Conservation (phyloP, 78 protist species). For the Abeoforma whisleri region DNA sequence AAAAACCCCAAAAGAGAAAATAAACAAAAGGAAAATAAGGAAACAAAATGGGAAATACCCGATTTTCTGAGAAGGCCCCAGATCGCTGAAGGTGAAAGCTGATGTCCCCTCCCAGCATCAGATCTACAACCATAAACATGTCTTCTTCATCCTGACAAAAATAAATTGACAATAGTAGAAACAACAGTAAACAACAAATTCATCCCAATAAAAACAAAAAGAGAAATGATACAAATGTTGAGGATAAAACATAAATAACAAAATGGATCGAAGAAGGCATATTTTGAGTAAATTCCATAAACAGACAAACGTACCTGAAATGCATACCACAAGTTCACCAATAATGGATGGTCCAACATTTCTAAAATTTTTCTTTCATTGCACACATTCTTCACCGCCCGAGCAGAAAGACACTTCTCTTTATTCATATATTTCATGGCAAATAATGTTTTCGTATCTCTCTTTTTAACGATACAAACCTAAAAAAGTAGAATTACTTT, state of each 20-base stretch:
- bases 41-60: no score
- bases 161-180: no score
- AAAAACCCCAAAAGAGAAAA: no score
- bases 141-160: conserved; percentile 45
- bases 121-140: conserved; percentile 40
- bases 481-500: no score
- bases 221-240: no score
- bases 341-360: neutral
- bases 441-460: conserved; percentile 36
- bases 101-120: conserved; percentile 46
- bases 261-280: no score
- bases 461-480: conserved; percentile 43
- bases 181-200: no score
- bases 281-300: no score
- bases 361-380: conserved; percentile 39
- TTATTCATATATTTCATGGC: conserved; percentile 53
- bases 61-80: no score
- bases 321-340: conserved; percentile 43
- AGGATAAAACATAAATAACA: no score
- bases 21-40: no score
- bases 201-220: no score
- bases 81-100: conserved; percentile 16
- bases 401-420: conserved; percentile 31
- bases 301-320: conserved; percentile 42
- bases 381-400: conserved; percentile 41